Conservation (phyloP, 1,139 yeast genomes). For the Kluyveromyces marxianus region DNA sequence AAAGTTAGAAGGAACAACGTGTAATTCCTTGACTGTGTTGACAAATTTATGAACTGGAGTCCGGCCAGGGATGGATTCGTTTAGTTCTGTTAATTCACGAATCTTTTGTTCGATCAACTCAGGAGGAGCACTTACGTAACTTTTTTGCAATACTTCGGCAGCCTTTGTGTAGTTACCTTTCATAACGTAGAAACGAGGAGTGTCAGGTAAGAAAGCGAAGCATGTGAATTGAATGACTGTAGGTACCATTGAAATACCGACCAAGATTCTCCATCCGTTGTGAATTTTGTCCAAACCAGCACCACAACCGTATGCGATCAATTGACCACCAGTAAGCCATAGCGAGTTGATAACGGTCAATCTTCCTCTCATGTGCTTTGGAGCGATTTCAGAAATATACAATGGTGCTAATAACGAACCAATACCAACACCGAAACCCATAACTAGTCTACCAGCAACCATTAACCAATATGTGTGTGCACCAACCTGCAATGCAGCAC, state of each 20-base stretch:
- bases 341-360: conserved; percentile 47
- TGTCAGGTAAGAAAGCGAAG: conserved; percentile 85
- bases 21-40: conserved; percentile 63
- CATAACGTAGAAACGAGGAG: conserved; percentile 83
- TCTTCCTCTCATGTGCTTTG: conserved; percentile 85
- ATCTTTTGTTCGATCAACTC: conserved; percentile 52
- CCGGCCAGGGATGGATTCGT: conserved; percentile 58
- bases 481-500: conserved; percentile 76
- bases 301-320: conserved; percentile 86
- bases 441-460: conserved; percentile 82
- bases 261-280: conserved; percentile 90
- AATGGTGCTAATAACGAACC: conserved; percentile 89
- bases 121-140: conserved; percentile 50
- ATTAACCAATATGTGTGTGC: conserved; percentile 81
- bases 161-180: conserved; percentile 61
- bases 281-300: conserved; percentile 70
- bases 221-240: conserved; percentile 69
- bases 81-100: conserved; percentile 48
- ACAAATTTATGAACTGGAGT: conserved; percentile 47
- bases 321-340: conserved; percentile 75
- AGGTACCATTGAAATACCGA: conserved; percentile 85
- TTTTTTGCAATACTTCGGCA: conserved; percentile 50
- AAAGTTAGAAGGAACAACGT: conserved; percentile 69
- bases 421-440: conserved; percentile 95
- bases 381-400: conserved; percentile 87